These are phyloP conservation scores for Stagonosporopsis cucurbitacearum DNA, from an alignment of 2,329 filamentous ascomycete genomes.

Conservation along the genomic window DNA sequence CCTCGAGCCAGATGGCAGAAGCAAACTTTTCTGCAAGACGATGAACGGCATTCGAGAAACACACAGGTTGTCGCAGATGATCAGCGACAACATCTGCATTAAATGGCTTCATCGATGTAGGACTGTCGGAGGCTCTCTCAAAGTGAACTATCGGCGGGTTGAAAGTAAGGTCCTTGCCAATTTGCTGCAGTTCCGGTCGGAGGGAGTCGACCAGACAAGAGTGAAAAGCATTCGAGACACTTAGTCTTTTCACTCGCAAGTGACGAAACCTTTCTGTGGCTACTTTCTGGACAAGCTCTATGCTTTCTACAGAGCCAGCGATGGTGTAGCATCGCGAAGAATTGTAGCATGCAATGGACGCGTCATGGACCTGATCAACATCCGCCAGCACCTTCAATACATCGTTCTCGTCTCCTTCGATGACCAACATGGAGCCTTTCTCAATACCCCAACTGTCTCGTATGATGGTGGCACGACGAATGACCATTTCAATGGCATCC, in stretches of 20 bases:
- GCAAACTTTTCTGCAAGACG: constrained; percentile 43
- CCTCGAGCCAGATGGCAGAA: constrained; percentile 32
- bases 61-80: constrained; percentile 56
- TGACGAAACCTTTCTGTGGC: background rate
- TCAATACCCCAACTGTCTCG: constrained; percentile 45
- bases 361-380: constrained; percentile 20
- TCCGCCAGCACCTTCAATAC: constrained; percentile 3
- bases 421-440: constrained; percentile 44
- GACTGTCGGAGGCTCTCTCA: constrained; percentile 23
- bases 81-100: constrained; percentile 18
- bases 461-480: constrained; percentile 44
- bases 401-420: constrained; percentile 6
- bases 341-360: constrained; percentile 55
- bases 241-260: constrained; percentile 23
- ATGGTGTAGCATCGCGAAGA: constrained; percentile 33
- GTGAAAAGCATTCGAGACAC: constrained; percentile 33
- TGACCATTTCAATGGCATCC: constrained; percentile 38
- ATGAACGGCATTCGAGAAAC: constrained; percentile 53
- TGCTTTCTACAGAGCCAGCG: background rate
- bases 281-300: too few species aligned
- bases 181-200: constrained; percentile 12
- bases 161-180: constrained; percentile 42
- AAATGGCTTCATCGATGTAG: background rate
- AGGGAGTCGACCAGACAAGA: constrained; percentile 37
- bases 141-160: constrained; percentile 31